Percentiles rank a stretch among this genome's conserved stretches.
phyloP scores from a whole-genome alignment of 306 rosid species.

The Benincasa hispida region DNA sequence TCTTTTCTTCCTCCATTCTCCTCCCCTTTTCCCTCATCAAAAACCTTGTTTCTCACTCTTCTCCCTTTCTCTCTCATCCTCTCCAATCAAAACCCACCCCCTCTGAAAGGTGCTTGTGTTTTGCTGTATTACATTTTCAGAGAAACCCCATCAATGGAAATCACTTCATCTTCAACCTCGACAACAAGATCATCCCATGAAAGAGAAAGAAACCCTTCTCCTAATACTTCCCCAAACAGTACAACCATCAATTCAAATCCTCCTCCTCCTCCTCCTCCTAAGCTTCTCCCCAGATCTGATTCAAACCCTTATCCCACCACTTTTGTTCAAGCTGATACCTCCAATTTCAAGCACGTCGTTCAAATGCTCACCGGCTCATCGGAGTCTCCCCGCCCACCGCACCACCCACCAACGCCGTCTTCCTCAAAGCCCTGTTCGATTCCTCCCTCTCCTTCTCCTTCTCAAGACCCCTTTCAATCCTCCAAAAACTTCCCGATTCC shows the following conservation, averaged over 20 bases:
- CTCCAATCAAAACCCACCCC: neutral
- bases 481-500: constrained; percentile 61
- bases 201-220: constrained; percentile 37
- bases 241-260: constrained; percentile 19
- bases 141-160: constrained; percentile 46
- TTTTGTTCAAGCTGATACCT: constrained; percentile 84
- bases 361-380: constrained; percentile 95
- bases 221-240: constrained; percentile 48
- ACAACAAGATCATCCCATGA: constrained; percentile 30
- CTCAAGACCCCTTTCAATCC: constrained; percentile 2
- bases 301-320: constrained; percentile 83
- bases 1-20: neutral
- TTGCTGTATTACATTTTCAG: neutral
- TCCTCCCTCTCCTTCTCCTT: neutral
- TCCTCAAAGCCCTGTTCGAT: neutral
- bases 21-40: neutral
- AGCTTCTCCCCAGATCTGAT: constrained; percentile 82
- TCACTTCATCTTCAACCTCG: constrained; percentile 17
- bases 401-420: neutral
- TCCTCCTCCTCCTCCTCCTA: constrained; percentile 40
- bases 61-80: neutral
- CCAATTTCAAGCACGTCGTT: constrained; percentile 89
- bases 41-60: constrained; percentile 10
- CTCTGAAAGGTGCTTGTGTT: too few species aligned
- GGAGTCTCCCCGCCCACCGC: constrained; percentile 18